Evolutionary conservation across 805 yeast species (phyloP).

Genomic region (Wickerhamomyces chambardii): DNA sequence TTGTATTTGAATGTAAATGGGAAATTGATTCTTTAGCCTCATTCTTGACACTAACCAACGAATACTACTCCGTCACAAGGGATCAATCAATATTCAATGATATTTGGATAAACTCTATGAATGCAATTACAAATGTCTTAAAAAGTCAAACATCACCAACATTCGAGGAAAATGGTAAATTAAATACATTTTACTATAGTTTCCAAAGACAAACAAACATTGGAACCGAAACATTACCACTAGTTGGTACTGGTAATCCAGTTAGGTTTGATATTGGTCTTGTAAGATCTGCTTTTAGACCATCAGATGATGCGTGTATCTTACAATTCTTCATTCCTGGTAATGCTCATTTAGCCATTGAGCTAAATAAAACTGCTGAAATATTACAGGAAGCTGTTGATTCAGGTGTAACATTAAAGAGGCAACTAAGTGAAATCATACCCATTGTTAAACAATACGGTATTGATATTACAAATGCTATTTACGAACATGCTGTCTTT

Average conservation of each 20-base stretch:
- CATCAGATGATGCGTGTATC: conserved; percentile 83
- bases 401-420: conserved; percentile 7
- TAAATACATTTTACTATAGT: conserved; percentile 42
- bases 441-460: conserved; percentile 27
- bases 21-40: conserved; percentile 84
- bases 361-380: conserved; percentile 33
- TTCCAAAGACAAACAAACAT: conserved; percentile 68
- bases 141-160: conserved; percentile 55
- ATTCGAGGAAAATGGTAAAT: conserved; percentile 32
- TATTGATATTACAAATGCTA: conserved; percentile 38
- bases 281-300: conserved; percentile 78
- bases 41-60: conserved; percentile 66
- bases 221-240: conserved; percentile 76
- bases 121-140: conserved; percentile 41
- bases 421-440: conserved; percentile 15
- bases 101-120: conserved; percentile 52
- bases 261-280: conserved; percentile 63
- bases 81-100: conserved; percentile 35
- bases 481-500: conserved; percentile 55
- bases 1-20: conserved; percentile 84
- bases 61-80: conserved; percentile 48
- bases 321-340: conserved; percentile 80
- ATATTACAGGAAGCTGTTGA: conserved; percentile 15
- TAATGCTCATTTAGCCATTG: conserved; percentile 67
- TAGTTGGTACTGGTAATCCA: conserved; percentile 80